Evolutionary conservation across 2,329 filamentous ascomycete species (phyloP).

Genomic region (Rugonectria rugulosa): DNA sequence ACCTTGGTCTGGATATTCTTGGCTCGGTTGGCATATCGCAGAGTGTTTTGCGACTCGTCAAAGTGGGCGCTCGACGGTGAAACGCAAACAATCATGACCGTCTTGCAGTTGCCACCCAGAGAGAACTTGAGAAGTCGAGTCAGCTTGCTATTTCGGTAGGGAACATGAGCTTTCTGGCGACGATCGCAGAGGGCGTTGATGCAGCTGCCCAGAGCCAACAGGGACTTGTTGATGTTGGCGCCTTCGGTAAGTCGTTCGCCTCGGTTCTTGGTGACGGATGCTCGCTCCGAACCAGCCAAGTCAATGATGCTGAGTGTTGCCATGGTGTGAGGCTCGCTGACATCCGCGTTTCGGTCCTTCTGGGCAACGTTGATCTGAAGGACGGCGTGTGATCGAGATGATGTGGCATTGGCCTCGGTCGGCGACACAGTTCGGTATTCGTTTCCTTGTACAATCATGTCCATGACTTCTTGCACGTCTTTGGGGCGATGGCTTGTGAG

Average conservation of each 20-base stretch:
- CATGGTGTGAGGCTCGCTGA: slow-evolving; percentile 97
- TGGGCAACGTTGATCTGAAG: slow-evolving; percentile 96
- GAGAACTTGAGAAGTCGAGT: slow-evolving; percentile 96
- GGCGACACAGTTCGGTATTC: slow-evolving; percentile 95
- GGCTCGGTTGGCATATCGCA: slow-evolving; percentile 95
- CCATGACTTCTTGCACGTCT: slow-evolving; percentile 97
- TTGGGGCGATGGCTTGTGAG: slow-evolving; percentile 90
- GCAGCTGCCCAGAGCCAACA: slow-evolving; percentile 92
- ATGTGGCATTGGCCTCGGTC: slow-evolving; percentile 96
- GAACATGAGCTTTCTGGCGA: slow-evolving; percentile 90
- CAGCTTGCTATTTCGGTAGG: slow-evolving; percentile 97
- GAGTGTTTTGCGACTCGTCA: slow-evolving; percentile 97
- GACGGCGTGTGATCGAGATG: slow-evolving; percentile 95
- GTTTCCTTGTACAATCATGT: slow-evolving; percentile 97
- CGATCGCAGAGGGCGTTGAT: slow-evolving; percentile 98
- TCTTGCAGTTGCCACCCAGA: slow-evolving; percentile 96
- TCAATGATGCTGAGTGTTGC: slow-evolving; percentile 98
- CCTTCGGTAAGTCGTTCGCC: slow-evolving; percentile 91
- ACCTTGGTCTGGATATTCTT: slow-evolving; percentile 99
- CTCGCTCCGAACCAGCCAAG: slow-evolving; percentile 92
- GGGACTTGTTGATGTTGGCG: slow-evolving; percentile 99
- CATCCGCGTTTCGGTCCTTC: slow-evolving; percentile 89
- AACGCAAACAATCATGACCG: slow-evolving; percentile 99
- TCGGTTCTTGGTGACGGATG: slow-evolving; percentile 95
- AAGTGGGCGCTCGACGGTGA: slow-evolving; percentile 96